Base-by-base conservation (phyloP, 495 filamentous ascomycete species). In the Lindgomyces ingoldianus region DNA sequence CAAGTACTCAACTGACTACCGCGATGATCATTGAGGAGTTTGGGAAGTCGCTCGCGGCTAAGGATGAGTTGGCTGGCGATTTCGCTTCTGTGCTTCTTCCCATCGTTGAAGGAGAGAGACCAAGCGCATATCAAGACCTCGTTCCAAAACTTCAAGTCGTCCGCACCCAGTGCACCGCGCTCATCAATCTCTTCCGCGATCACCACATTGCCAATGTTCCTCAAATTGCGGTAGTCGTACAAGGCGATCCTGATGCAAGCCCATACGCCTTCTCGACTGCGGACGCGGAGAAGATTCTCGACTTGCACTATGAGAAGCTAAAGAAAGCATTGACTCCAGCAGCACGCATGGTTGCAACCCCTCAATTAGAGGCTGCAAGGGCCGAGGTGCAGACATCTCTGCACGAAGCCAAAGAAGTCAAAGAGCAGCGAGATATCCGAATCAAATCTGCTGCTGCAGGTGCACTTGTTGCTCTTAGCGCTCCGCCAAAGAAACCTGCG, bases 21-120 rank as follows among this genome's bases (percentile, higher is more conserved):
- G 86, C 89, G 10, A 87, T 96, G 80, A 83, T 96, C 16, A 82
- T 96, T 30, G 91, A 96, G 72, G 94, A 97, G 69, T 96, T 90
- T 73, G 91, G 91, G 30, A 78, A 74, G 33, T 66, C 72, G 2
- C 50, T 77, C 1, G 59, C 62, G 4, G 76, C 72, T 47, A 86
- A 84, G 62, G 81, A 80, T 33, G 80, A 73, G 11, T 74, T 80
- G 16, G 74, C 77, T 12, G 73, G 76, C 48, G 70, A 78, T 1
- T 71, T 78, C 51, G 70, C 76, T 3, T 70, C 76, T 19, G 76
- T 80, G 16, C 74, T 98, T 29, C 87, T 86, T 36, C 80, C 81
- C 3, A 83, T 96, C 25, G 81, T 98, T 48, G 92, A 96, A 74
- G 80, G 77, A 33, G 90, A 92, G 18, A 86, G 91, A 21, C 92